Evolutionary conservation across 2,329 filamentous ascomycete species (phyloP).

Genomic region (Paraphoma sp.): DNA sequence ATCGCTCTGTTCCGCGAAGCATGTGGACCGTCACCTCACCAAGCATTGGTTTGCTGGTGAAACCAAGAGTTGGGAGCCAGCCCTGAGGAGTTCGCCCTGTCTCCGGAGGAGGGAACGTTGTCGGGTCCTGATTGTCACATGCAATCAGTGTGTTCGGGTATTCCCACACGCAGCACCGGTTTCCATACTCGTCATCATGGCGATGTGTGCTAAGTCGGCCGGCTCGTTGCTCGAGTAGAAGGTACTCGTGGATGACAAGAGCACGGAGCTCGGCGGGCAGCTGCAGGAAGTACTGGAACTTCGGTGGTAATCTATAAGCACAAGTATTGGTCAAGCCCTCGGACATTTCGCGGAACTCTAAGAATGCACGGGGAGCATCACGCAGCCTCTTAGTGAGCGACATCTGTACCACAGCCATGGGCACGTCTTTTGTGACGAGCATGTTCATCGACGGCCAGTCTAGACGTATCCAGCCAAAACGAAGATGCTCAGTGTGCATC

Average conservation of each 20-base stretch:
- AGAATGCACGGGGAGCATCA: too few species aligned
- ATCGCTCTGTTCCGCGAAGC: neutral
- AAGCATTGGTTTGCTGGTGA: neutral
- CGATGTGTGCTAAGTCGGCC: neutral
- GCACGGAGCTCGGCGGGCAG: neutral
- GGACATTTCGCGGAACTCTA: too few species aligned
- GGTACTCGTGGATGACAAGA: neutral
- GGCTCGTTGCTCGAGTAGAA: neutral
- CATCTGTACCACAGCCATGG: too few species aligned
- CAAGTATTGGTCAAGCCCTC: too few species aligned
- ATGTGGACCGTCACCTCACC: conserved; percentile 2
- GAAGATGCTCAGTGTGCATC: too few species aligned
- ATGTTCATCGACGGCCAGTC: too few species aligned
- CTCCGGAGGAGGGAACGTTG: neutral
- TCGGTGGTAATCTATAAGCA: too few species aligned
- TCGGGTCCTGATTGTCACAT: neutral
- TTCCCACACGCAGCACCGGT: conserved; percentile 2
- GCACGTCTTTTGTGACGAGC: too few species aligned
- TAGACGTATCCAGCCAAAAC: too few species aligned
- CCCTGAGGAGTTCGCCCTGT: neutral
- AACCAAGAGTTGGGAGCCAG: neutral
- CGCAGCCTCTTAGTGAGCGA: neutral
- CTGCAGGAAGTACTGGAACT: neutral
- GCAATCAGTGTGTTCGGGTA: conserved; percentile 1
- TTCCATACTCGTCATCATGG: neutral